Base-by-base conservation (phyloP, 2,329 filamentous ascomycete species). In the Cladosporium sp. region DNA sequence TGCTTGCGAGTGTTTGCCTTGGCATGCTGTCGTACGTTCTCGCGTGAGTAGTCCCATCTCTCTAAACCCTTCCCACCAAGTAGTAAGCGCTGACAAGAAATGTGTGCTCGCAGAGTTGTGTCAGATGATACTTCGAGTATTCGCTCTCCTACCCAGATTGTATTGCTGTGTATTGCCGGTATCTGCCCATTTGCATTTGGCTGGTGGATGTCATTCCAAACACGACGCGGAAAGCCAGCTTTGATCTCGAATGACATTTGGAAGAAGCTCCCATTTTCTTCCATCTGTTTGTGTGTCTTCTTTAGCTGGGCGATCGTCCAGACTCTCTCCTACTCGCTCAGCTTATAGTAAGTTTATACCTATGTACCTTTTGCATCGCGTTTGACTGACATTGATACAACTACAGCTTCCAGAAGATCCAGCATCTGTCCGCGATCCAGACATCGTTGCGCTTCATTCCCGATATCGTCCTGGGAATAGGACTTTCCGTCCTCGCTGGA, bases 241-340 rank as follows among this genome's bases (percentile, higher is more conserved):
- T 62, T 85, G 5, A 83, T 85, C 16, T 81, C 82, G 0, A 84
- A 84, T 60, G 75, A 74, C 0, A 64, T 85, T 0, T 85, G 82
- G 82, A 72, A 67, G 7, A 82, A 79, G 38, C 59, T 62, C 0
- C 63, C 74, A 7, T 85, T 85, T 56, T 75, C 77, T 0, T 72
- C 66, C 16, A 75, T 80, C 19, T 84, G 81, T 55, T 56, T 75
- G 2, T 54, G 50, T 19, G 65, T 72, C 6, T 68, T 71, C 55
- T 51, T 70, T 8, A 65, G 61, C 3, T 69, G 67, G 64, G 67
- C 64, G 2, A 70, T 68, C 77, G 38, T n/a, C n/a, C n/a, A n/a
- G n/a, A n/a, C n/a, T n/a, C n/a, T n/a, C n/a, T n/a, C n/a, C n/a
- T n/a, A n/a, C n/a, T n/a, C n/a, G n/a, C n/a, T n/a, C n/a, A 57